Evolutionary conservation across 2,329 filamentous ascomycete genomes (phyloP), one percentile per base, ranked within the genome.

Genomic region (Colletotrichum horii): DNA sequence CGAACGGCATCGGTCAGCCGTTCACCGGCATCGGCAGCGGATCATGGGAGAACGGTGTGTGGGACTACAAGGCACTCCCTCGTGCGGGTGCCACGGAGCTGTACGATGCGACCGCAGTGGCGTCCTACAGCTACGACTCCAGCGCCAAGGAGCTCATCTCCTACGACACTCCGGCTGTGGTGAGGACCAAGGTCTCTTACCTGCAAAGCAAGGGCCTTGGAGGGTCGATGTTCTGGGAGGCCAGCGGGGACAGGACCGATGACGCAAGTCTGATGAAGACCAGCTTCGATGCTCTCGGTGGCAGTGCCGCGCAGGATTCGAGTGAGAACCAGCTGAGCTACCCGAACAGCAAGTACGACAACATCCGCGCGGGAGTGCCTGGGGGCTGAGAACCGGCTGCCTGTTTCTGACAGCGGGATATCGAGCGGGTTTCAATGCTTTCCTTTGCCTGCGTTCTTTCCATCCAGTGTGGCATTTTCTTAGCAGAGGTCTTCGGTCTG

Each of bases 201-300:
- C 90, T 96, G 79, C 88, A 89, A 83, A 80, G 84, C 66, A 87
- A 88, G 71, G 89, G 91, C 0, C 87, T 97, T 1, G 94, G 93
- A 5, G 95, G 95, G 28, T 92, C 90, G 34, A 96, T 97, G 94
- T 97, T 94, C 90, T 97, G 95, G 95, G 94, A 97, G 83, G 92
- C 91, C 19, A 94, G 92, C 76, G 92, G 89, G 9, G 95, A 97
- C 82, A 89, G 89, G 79, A 87, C 80, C 6, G 91, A 89, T 22
- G 84, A 83, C 14, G 88, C 89, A 4, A 94, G 92, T 78, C 85
- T 97, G 79, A 93, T 94, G 72, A 80, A 83, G 43, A 88, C 88
- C 6, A 81, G 83, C 66, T 86, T 85, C 52, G 81, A 81, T 8
- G 82, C 80, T 4, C 83, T 88, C 16, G 86, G 86, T n/a, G 84